Base-by-base conservation (phyloP, 2,329 filamentous ascomycete genomes). In the Aspergillus caelatus region DNA sequence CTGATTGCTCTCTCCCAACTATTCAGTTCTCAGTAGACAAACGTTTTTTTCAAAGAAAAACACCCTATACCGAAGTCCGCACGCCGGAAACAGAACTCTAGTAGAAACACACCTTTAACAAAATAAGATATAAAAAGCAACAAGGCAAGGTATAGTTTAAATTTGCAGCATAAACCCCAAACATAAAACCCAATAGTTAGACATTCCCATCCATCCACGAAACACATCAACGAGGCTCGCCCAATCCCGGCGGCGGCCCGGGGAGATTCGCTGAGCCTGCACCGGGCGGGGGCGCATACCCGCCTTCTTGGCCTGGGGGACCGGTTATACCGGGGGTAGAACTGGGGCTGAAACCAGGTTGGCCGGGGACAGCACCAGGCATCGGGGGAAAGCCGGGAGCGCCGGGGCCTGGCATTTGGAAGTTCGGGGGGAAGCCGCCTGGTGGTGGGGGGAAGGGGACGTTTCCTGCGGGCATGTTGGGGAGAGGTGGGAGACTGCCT, bases 401-500 rank as follows among this genome's bases (percentile, higher is more conserved):
- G 19, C 71, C 71, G 2, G 71, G 72, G 3, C 71, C 67, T 4
- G 72, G 71, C 77, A 80, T 80, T 56, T 82, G 83, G 70, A 86
- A 85, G 63, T 84, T 83, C 8, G 69, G 65, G 26, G 69, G 69
- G 63, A 71, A 69, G 57, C 63, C 53, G 65, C 34, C 70, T 62
- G 81, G 81, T 54, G 80, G 81, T 54, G 82, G 81, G 14, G 81
- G 82, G 62, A 83, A 67, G 50, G 77, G 78, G 39, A 74, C 76
- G 48, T 75, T 74, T 45, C 78, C 74, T 30, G 75, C 74, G 53
- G 80, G 80, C 75, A 80, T 76, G 65, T 78, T 77, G 54, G 77
- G 76, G 57, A 78, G 67, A 12, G 74, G 72, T 50, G 74, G 74
- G 54, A 81, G 65, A 68, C 74, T 72, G 28, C 74, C 75, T 48